Percentiles rank a stretch among this genome's conserved stretches.
These are phyloP conservation scores for Dactylellina cionopaga DNA, from an alignment of 2,329 filamentous ascomycete genomes.

Conservation along the genomic window DNA sequence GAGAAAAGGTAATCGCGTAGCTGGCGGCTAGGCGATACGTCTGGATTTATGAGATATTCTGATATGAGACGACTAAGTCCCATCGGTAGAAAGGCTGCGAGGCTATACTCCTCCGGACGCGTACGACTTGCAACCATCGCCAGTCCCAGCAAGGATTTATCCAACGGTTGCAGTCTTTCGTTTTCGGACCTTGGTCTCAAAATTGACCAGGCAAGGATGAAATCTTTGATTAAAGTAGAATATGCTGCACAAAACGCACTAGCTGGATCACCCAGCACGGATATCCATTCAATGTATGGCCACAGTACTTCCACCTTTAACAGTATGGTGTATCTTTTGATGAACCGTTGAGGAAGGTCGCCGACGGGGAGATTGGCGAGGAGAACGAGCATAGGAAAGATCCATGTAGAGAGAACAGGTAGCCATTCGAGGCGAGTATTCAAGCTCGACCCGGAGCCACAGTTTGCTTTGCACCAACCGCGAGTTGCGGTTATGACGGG, in stretches of 20 bases:
- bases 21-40: background rate
- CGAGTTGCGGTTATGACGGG: conserved; percentile 6
- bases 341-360: conserved; percentile 10
- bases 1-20: conserved; percentile 3
- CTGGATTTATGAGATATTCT: conserved; percentile 10
- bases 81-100: conserved; percentile 40
- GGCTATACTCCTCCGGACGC: conserved; percentile 52
- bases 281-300: conserved; percentile 23
- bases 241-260: conserved; percentile 54
- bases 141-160: conserved; percentile 18
- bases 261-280: conserved; percentile 53
- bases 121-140: conserved; percentile 49
- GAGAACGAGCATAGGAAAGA: conserved; percentile 24
- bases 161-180: conserved; percentile 1
- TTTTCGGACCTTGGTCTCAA: no score
- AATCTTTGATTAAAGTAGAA: conserved; percentile 21
- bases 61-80: conserved; percentile 16
- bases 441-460: background rate
- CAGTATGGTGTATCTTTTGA: background rate
- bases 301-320: background rate
- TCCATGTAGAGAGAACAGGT: conserved; percentile 6
- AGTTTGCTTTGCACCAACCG: conserved; percentile 15
- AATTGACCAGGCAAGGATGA: conserved; percentile 1
- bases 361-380: conserved; percentile 18
- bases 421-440: conserved; percentile 16